Evolutionary conservation across 169 alveolate genomes (phyloP), one percentile per base, ranked within the genome.

Genomic region (Plasmodium gonderi): DNA sequence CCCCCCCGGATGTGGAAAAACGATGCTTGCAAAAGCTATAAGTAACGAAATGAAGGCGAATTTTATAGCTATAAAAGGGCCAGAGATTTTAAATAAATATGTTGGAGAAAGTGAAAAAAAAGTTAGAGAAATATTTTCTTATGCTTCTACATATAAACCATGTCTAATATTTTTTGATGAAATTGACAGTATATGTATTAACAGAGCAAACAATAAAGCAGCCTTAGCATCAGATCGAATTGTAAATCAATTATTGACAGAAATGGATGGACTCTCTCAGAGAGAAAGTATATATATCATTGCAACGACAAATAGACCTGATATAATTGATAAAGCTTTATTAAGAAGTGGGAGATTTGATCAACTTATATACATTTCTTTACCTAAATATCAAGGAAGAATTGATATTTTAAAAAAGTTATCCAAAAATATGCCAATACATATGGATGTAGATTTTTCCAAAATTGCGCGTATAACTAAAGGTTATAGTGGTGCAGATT

Each of bases 301-400:
- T 45, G 99, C 99, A 11, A 99, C 99, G 1, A 99, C 99, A 0
- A 99, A 99, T 91, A 95, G 99, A 74, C 99, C 99, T 3, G 99
- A 99, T 92, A 98, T 98, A 29, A 98, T 99, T 65, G 99, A 99
- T 94, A 99, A 99, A 0, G 99, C 99, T 3, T 98, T 99, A 97
- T 95, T 99, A 79, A 96, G 99, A 67, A 99, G 99, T n/a, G 99
- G 95, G 0, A 78, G 97, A 20, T 93, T 97, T 81, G 97, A 96
- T 80, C 91, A 94, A 76, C 93, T 95, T 54, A 82, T 97, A 72
- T 99, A 98, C 95, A 99, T 99, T n/a, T 99, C 99, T 6, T 95
- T 99, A 64, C 99, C 99, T 20, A 97, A 96, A 79, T 96, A 91
- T 82, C 97, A 91, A 31, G 99, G 99, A 31, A 96, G 99, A 79